Evolutionary conservation across 2,329 filamentous ascomycete genomes (phyloP), one percentile per base, ranked within the genome.

Genomic region (Trichoderma atrobrunneum): DNA sequence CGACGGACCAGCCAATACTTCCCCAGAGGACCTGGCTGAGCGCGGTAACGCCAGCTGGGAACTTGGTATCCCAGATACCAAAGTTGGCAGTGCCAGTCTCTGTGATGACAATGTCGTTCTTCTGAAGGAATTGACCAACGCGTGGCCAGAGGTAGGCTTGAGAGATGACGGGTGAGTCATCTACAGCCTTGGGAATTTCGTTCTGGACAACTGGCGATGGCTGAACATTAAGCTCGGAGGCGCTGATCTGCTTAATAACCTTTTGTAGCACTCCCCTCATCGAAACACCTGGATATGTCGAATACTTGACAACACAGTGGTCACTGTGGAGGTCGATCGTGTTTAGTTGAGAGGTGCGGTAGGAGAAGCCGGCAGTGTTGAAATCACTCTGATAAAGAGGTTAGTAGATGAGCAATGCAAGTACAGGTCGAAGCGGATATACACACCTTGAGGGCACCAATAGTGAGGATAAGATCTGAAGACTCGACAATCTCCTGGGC

Each of bases 81-180:
- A 97, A 95, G 82, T 94, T 95, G 72, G 93, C 86, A 0, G 94
- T 97, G 51, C 94, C 94, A 2, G 94, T 97, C 80, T 97, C 94
- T 0, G 94, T 95, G 65, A 97, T 88, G 70, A 97, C 85, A 71
- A 97, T 89, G 77, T 97, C 94, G 60, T 90, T 86, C 69, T 90
- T 85, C 69, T 87, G 85, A 11, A 97, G 83, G 85, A 92, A 97
- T 74, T 90, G 86, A 48, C 92, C 91, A 18, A 96, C 84, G 51
- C 87, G 88, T 0, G 92, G 92, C 93, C 93, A 97, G 80, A 97
- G 87, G 85, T 88, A 93, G 18, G 87, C 87, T 79, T 94, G 92
- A 11, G 87, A 91, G 78, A 94, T 92, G 56, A 61, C 79, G 64
- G 77, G 77, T 56, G 76, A 83, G 8, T 74, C 76, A 73, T 86